A percentile compares a stretch with the other conserved stretches of the same genome.
phyloP scores from a whole-genome alignment of 805 yeast species.

The Candida taoyuanica region DNA sequence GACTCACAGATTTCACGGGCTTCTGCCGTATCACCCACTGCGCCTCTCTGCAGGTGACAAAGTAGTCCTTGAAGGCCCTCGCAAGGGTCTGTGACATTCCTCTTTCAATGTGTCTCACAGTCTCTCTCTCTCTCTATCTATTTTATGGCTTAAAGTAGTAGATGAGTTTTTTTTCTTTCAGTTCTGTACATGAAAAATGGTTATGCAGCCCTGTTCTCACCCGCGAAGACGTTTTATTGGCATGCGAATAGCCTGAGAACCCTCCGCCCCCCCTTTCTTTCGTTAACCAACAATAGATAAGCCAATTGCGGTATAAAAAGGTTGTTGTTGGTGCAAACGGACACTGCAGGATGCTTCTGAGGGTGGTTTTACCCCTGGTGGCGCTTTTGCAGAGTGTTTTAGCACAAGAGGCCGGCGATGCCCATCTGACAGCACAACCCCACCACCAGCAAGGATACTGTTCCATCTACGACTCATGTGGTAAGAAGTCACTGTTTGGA shows the following conservation, averaged over 20 bases:
- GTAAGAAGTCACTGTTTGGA: slow-evolving; percentile 77
- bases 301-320: background rate
- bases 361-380: background rate
- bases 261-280: background rate
- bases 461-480: slow-evolving; percentile 51
- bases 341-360: background rate
- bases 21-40: slow-evolving; percentile 5
- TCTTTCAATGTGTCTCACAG: slow-evolving; percentile 3
- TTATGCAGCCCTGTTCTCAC: background rate
- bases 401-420: no score
- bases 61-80: slow-evolving; percentile 5
- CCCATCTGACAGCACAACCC: no score
- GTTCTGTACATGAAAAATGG: background rate
- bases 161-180: background rate
- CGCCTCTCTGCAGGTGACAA: slow-evolving; percentile 2
- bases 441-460: slow-evolving; percentile 21
- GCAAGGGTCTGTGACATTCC: slow-evolving; percentile 3
- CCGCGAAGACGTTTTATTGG: background rate
- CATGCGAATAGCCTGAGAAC: background rate
- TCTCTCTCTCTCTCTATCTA: no score
- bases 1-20: no score
- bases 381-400: background rate
- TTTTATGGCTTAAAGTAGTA: no score
- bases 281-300: background rate
- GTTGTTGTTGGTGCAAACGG: background rate